Evolutionary conservation across 805 yeast species (phyloP), one percentile per base, ranked within the genome.

Genomic region (Ogataea polymorpha): DNA sequence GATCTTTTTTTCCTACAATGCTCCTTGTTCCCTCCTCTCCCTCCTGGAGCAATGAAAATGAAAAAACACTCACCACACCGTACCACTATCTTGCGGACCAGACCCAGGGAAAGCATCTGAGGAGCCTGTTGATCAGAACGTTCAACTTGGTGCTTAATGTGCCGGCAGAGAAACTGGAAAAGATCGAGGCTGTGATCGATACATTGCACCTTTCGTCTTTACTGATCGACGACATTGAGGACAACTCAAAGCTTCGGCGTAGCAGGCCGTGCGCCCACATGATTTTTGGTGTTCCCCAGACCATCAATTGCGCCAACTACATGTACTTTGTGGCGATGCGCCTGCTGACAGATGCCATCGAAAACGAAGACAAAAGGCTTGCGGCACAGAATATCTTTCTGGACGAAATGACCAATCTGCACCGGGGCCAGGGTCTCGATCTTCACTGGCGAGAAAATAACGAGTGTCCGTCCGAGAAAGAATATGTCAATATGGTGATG

Each of bases 371-470:
- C n/a, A 23, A 50, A 45, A 32, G 53, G 53, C 53, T 51, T 28
- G 49, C 49, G 36, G 68, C 61, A 12, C 62, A 67, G 3, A 57
- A 58, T 15, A 71, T 80, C 1, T 72, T 80, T 45, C 69, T 77
- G 45, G 85, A 85, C 37, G 96, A 90, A 53, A 70, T 90, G 78
- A 60, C 86, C 38, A 81, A 84, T 54, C 64, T 90, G 42, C 97
- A 90, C 58, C 71, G 84, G 34, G 98, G 98, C 5, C 98, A 90
- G 66, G 95, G 96, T 0, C 62, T 84, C 45, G 98, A 90, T 53
- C 71, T 90, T 15, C 83, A 80, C 60, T 90, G 97, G 96, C 70
- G 97, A 47, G 96, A 88, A 42, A 66, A 72, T 21, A 54, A 69
- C 23, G 55, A 57, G 1, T 70, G 82, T 34, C 93, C 93, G 0